Evolutionary conservation across 768 basidiomycete species (phyloP), one percentile per base, ranked within the genome.

Genomic region (Rubroboletus satanas): DNA sequence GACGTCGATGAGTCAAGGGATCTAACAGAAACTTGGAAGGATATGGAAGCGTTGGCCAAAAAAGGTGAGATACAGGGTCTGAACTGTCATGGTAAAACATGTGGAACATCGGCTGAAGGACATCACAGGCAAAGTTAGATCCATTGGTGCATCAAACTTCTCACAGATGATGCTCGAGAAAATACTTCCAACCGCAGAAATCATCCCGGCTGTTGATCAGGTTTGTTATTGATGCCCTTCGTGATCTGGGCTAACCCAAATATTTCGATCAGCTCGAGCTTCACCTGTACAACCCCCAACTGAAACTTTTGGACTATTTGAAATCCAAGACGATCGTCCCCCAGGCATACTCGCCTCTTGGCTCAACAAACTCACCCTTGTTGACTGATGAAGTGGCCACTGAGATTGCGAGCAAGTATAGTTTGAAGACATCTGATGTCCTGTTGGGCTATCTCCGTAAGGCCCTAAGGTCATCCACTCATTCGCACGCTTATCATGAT

Each of bases 321-420:
- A 77, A 78, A 65, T 75, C 77, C 17, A 83, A 90, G 66, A 76
- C 75, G 18, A 92, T 93, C 62, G 72, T 84, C 47, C 77, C 87
- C 0, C 79, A 90, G 67, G 90, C 91, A 1, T 93, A 89, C 69
- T 92, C 88, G 8, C 90, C 92, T 9, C 81, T 93, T 14, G 90
- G 85, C 35, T 87, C 84, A 9, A 77, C 82, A 11, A 77, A 79
- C 61, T 81, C 86, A 2, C 87, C 87, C 8, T 73, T 93, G 7
- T 67, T 92, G 33, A 66, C 65, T 7, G 89, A 93, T 61, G 80
- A 83, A 48, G 74, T 78, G 4, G 83, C 87, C 8, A 57, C 72
- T 4, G 74, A 77, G 59, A 78, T 93, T 54, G 88, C 88, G 2
- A 64, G 73, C 55, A 84, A 83, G 66, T 75, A 85, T 65, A 69